Conservation (phyloP, 169 alveolate genomes). For the Plasmodium coatneyi region DNA sequence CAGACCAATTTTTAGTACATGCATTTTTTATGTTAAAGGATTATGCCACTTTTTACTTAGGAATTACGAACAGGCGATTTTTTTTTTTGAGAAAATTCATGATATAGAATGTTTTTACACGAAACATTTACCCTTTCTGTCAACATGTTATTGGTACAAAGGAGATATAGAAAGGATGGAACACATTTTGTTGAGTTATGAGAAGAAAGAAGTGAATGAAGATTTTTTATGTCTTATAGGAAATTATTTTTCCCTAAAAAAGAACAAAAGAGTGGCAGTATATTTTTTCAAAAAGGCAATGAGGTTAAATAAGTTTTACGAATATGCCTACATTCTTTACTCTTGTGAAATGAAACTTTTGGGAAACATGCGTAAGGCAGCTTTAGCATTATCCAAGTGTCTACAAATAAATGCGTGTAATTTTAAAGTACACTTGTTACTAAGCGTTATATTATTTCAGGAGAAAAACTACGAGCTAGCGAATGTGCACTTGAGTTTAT, state of each 20-base stretch:
- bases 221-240: conserved; percentile 62
- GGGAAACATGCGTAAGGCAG: conserved; percentile 47
- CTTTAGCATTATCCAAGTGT: conserved; percentile 49
- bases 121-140: conserved; percentile 59
- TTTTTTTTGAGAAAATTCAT: conserved; percentile 38
- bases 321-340: conserved; percentile 62
- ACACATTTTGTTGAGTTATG: conserved; percentile 38
- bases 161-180: conserved; percentile 27
- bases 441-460: conserved; percentile 49
- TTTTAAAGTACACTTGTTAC: conserved; percentile 52
- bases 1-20: conserved; percentile 55
- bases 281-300: conserved; percentile 61
- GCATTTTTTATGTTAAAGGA: conserved; percentile 32
- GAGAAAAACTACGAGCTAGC: conserved; percentile 21
- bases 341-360: conserved; percentile 57
- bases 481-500: conserved; percentile 66
- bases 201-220: conserved; percentile 59
- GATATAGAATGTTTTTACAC: conserved; percentile 44
- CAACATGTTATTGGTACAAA: conserved; percentile 67
- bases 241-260: conserved; percentile 71
- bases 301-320: conserved; percentile 32
- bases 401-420: conserved; percentile 64
- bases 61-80: conserved; percentile 33
- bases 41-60: conserved; percentile 58
- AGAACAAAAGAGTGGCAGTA: conserved; percentile 26